Evolutionary conservation across 352 stramenopile species (phyloP).

Genomic region (Pythium rishiriense): DNA sequence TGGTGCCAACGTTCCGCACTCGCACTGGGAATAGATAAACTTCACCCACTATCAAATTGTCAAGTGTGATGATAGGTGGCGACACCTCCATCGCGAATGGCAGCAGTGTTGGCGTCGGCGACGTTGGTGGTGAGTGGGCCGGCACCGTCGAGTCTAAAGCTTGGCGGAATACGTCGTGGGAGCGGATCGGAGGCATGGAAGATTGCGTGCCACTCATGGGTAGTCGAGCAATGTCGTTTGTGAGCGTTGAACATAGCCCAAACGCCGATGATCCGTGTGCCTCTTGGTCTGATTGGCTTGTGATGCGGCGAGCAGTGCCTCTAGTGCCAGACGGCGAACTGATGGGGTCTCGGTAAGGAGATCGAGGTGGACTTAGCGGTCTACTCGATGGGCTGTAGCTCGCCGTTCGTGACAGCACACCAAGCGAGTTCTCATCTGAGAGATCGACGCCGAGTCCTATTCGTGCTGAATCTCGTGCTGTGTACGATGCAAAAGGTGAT

Average conservation of each 20-base stretch:
- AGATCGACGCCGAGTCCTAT: conserved; percentile 54
- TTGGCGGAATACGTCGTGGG: conserved; percentile 10
- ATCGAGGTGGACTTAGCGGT: conserved; percentile 30
- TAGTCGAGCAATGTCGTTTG: neutral
- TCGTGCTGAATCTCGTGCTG: conserved; percentile 38
- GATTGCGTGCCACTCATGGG: neutral
- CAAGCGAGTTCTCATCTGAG: conserved; percentile 47
- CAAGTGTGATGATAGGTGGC: conserved; percentile 42
- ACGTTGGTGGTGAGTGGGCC: neutral
- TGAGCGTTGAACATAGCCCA: conserved; percentile 5
- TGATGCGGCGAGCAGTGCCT: neutral
- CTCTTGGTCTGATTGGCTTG: neutral
- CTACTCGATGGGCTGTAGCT: conserved; percentile 38
- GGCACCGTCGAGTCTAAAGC: neutral
- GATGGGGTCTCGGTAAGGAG: conserved; percentile 34
- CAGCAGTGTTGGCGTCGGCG: conserved; percentile 32
- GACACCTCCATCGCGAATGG: conserved; percentile 65
- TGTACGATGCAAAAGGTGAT: conserved; percentile 43
- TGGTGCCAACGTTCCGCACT: conserved; percentile 64
- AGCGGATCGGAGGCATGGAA: neutral
- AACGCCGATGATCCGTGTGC: neutral
- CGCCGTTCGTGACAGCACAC: conserved; percentile 40
- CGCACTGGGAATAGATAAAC: conserved; percentile 72
- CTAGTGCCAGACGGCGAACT: neutral
- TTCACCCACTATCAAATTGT: conserved; percentile 38